Conservation (phyloP, 225 moss, liverwort and hornwort genomes). For the Polytrichum formosum region DNA sequence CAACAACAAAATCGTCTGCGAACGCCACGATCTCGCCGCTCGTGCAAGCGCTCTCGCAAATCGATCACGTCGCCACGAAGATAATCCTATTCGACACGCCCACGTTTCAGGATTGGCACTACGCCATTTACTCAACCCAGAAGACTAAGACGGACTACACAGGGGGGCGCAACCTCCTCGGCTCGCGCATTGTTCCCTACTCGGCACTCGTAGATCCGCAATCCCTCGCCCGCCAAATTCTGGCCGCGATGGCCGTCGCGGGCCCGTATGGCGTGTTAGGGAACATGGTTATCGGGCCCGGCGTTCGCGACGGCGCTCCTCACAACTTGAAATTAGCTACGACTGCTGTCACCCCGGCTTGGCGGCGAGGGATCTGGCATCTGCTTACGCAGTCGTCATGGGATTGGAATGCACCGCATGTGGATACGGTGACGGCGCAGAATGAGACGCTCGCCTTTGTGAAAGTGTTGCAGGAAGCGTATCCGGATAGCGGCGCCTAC, state of each 20-base stretch:
- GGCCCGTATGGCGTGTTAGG: not conserved
- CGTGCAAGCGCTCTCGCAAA: slow-evolving; percentile 3
- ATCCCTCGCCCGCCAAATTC: slow-evolving; percentile 4
- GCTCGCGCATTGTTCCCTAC: slow-evolving; percentile 13
- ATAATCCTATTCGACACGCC: not conserved
- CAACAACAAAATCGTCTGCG: slow-evolving; percentile 1
- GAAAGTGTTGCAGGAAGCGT: not conserved
- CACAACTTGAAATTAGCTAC: not conserved
- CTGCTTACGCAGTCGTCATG: not conserved
- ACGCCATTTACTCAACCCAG: not conserved
- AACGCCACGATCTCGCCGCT: slow-evolving; percentile 8
- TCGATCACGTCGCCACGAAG: not conserved
- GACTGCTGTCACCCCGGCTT: slow-evolving; percentile 18
- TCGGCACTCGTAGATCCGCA: slow-evolving; percentile 2
- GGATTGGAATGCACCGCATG: not conserved
- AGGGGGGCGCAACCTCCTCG: not conserved
- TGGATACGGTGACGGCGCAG: not conserved
- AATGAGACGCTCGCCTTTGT: not conserved
- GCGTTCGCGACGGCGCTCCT: slow-evolving; percentile 5
- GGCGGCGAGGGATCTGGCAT: slow-evolving; percentile 13
- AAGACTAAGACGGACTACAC: slow-evolving; percentile 3
- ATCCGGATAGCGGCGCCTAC: slow-evolving; percentile 5
- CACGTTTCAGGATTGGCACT: slow-evolving; percentile 10
- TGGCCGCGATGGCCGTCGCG: slow-evolving; percentile 1
- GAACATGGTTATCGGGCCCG: slow-evolving; percentile 3